These are phyloP conservation scores for Candida arabinofermentans DNA, from an alignment of 805 yeast species.

Conservation along the genomic window DNA sequence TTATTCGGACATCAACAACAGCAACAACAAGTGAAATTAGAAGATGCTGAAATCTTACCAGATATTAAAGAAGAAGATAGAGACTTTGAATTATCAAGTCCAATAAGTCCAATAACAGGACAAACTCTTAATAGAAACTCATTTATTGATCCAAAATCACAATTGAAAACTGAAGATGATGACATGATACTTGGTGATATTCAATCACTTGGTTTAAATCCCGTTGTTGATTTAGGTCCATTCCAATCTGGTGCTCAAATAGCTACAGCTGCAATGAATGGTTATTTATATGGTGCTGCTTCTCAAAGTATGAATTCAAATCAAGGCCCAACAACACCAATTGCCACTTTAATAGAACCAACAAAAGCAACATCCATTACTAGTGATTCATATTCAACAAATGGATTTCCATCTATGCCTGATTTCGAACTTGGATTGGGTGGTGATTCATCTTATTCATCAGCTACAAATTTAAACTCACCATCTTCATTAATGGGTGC, in stretches of 20 bases:
- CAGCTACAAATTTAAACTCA: conserved; percentile 6
- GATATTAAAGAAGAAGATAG: conserved; percentile 23
- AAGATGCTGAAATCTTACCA: conserved; percentile 1
- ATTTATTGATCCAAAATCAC: background rate
- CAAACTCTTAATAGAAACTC: no score
- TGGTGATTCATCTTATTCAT: background rate
- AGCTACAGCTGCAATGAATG: conserved; percentile 29
- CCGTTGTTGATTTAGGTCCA: conserved; percentile 22
- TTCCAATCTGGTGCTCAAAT: conserved; percentile 30
- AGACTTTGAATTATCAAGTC: conserved; percentile 9
- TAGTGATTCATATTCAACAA: background rate
- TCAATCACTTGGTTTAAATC: conserved; percentile 1
- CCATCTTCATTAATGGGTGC: conserved; percentile 16
- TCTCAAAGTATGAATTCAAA: no score
- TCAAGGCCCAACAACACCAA: background rate
- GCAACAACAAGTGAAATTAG: background rate
- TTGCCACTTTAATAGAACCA: background rate
- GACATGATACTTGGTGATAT: conserved; percentile 3
- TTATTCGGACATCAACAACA: background rate
- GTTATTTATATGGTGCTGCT: conserved; percentile 7
- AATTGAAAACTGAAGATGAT: background rate
- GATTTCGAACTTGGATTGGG: conserved; percentile 23
- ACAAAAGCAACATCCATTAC: background rate
- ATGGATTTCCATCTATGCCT: background rate
- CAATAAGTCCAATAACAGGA: conserved; percentile 11